Evolutionary conservation across 169 alveolate species (phyloP).

Genomic region (Eimeria sp.): DNA sequence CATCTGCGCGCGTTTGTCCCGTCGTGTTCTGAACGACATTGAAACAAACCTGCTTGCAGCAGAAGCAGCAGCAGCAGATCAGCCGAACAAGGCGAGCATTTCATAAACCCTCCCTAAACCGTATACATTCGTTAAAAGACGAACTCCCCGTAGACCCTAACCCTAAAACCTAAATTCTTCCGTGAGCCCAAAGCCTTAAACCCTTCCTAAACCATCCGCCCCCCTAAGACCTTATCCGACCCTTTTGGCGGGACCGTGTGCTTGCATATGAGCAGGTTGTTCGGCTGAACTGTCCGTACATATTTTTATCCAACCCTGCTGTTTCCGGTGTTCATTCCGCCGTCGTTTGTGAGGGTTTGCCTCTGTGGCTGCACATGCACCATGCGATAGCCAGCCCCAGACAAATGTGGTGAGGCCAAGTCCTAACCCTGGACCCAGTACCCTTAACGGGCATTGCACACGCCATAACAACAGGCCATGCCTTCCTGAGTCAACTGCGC

Average conservation of each 20-base stretch:
- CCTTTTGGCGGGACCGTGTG: too few relatives aligned
- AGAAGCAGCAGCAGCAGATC: not conserved
- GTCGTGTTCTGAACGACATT: not conserved
- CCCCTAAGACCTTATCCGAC: too few relatives aligned
- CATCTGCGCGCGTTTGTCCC: conserved; percentile 22
- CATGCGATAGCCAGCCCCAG: conserved; percentile 52
- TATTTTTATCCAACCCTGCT: conserved; percentile 63
- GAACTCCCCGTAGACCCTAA: not conserved
- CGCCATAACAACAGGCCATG: not conserved
- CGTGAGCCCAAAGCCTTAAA: not conserved
- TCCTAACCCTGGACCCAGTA: not conserved
- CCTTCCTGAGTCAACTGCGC: not conserved
- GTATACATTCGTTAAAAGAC: too few relatives aligned
- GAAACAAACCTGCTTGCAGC: not conserved
- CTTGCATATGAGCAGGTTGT: not conserved
- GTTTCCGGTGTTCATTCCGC: conserved; percentile 55
- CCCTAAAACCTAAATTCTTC: conserved; percentile 6
- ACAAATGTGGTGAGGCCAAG: conserved; percentile 44
- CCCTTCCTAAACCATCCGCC: too few relatives aligned
- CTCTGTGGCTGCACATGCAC: conserved; percentile 63
- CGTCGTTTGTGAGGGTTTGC: not conserved
- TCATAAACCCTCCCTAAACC: too few relatives aligned
- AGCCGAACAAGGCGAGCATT: too few relatives aligned
- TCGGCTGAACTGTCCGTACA: conserved; percentile 14
- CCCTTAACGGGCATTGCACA: not conserved